Conservation (phyloP, 805 yeast genomes). For the Trichomonascus vanleenenianus region DNA sequence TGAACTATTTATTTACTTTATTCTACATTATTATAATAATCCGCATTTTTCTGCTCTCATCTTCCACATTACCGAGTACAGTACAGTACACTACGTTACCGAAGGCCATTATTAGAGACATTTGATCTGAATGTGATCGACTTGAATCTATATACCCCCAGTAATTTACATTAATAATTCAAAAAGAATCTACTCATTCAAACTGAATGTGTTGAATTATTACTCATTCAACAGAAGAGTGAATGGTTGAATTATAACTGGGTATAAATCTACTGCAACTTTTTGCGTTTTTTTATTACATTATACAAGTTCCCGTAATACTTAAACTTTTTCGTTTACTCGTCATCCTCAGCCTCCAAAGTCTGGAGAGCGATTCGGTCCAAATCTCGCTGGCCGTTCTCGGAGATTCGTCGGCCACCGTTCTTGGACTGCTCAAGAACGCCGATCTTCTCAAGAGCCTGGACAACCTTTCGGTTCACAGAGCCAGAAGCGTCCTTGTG, state of each 20-base stretch:
- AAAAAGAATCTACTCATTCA: too few species aligned
- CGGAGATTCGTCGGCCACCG: slow-evolving; percentile 99
- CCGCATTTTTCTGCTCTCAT: too few species aligned
- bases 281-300: slow-evolving; percentile 1
- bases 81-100: too few species aligned
- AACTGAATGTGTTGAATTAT: too few species aligned
- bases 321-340: slow-evolving; percentile 21
- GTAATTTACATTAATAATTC: too few species aligned
- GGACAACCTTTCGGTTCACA: slow-evolving; percentile 96
- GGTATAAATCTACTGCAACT: not conserved
- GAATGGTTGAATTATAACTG: not conserved
- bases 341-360: slow-evolving; percentile 76
- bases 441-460: slow-evolving; percentile 97
- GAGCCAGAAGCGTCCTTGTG: slow-evolving; percentile 99
- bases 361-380: slow-evolving; percentile 99
- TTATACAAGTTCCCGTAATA: not conserved
- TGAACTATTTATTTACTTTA: slow-evolving; percentile 1
- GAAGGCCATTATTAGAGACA: too few species aligned
- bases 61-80: too few species aligned
- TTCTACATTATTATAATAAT: too few species aligned
- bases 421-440: slow-evolving; percentile 91
- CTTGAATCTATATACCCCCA: too few species aligned
- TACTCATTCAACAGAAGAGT: too few species aligned
- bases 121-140: too few species aligned
- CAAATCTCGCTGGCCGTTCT: slow-evolving; percentile 99